Evolutionary conservation across 345 rosid genomes (phyloP).

Genomic region (Reutealis trisperma): DNA sequence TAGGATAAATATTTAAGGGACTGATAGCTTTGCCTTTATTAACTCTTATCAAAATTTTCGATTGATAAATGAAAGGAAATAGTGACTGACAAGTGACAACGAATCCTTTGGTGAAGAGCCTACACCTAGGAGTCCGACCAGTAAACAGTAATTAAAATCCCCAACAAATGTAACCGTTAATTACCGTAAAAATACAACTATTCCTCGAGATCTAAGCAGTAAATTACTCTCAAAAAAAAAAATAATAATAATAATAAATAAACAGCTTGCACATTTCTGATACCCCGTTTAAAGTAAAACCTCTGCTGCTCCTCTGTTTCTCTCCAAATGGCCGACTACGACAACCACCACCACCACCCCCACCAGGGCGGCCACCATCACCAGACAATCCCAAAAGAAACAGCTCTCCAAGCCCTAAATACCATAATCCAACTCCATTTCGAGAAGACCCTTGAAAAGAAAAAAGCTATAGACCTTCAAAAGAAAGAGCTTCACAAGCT

Average conservation of each 20-base stretch:
- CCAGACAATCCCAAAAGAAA: conserved; percentile 65
- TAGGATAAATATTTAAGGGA: too few species aligned
- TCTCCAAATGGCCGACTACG: conserved; percentile 72
- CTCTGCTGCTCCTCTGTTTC: conserved; percentile 4
- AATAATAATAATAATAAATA: too few species aligned
- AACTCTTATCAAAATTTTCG: too few species aligned
- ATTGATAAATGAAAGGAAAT: too few species aligned
- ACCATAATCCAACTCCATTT: conserved; percentile 95
- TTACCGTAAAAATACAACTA: neutral
- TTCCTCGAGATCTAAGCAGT: conserved; percentile 27
- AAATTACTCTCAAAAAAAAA: neutral
- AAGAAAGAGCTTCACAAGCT: conserved; percentile 94
- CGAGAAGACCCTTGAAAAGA: conserved; percentile 94
- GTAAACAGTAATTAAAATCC: too few species aligned
- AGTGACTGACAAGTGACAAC: too few species aligned
- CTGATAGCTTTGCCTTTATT: too few species aligned
- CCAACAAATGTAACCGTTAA: neutral
- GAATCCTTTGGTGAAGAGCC: too few species aligned
- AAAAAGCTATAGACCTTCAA: conserved; percentile 89
- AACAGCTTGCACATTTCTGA: neutral
- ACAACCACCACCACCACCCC: conserved; percentile 31
- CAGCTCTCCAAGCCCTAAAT: conserved; percentile 87
- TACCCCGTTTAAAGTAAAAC: neutral
- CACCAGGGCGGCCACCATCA: conserved; percentile 38
- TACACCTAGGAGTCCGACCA: neutral